Evolutionary conservation across 1,284 basidiomycete species (phyloP).

Genomic region (Rhodotorula sp.): DNA sequence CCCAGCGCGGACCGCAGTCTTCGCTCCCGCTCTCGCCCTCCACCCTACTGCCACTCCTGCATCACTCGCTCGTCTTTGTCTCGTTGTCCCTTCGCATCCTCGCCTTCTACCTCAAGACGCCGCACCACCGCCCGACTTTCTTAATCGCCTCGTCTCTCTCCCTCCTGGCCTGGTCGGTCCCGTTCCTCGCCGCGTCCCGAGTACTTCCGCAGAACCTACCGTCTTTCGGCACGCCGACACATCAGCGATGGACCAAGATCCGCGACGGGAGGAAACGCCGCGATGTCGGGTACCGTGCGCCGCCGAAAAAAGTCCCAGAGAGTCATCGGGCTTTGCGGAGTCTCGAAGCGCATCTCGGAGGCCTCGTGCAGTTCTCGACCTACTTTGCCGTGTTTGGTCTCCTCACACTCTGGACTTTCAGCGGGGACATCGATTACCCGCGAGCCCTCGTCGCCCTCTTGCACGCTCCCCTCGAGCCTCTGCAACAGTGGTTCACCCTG

Average conservation of each 20-base stretch:
- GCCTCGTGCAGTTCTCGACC: conserved; percentile 37
- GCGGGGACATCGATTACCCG: conserved; percentile 40
- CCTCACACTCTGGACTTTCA: conserved; percentile 37
- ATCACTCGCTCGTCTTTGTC: conserved; percentile 38
- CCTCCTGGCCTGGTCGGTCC: conserved; percentile 39
- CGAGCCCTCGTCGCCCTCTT: conserved; percentile 9
- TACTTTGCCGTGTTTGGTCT: conserved; percentile 40
- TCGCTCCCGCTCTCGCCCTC: conserved; percentile 39
- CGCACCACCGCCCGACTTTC: conserved; percentile 22
- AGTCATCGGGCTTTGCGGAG: conserved; percentile 37
- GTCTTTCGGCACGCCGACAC: conserved; percentile 39
- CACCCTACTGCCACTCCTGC: conserved; percentile 38
- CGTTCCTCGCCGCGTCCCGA: conserved; percentile 40
- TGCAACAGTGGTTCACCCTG: background rate
- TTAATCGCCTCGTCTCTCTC: conserved; percentile 40
- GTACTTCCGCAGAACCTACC: conserved; percentile 41
- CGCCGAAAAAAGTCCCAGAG: conserved; percentile 38
- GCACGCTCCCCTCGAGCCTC: conserved; percentile 7
- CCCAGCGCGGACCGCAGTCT: conserved; percentile 29
- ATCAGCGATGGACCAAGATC: conserved; percentile 37
- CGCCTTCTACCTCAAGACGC: conserved; percentile 28
- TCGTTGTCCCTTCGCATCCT: conserved; percentile 30
- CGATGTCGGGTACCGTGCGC: conserved; percentile 39
- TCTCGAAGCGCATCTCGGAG: conserved; percentile 40
- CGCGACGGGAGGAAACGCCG: conserved; percentile 36